Evolutionary conservation across 2,329 filamentous ascomycete species (phyloP).

Genomic region (Cercospora zeae-maydis): DNA sequence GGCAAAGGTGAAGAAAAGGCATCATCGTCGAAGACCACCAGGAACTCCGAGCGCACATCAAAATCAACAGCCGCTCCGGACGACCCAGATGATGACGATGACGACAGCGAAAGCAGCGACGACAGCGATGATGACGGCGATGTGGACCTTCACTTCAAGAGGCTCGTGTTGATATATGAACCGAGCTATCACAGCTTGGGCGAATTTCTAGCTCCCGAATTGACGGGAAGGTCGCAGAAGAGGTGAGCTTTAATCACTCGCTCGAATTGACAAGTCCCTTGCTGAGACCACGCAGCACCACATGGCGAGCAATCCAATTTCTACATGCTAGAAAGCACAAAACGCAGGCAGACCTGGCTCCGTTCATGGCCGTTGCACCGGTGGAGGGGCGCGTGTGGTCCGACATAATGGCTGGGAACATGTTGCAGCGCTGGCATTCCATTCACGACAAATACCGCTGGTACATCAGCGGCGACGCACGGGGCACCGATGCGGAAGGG

Average conservation of each 20-base stretch:
- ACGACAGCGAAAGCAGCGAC: slow-evolving; percentile 8
- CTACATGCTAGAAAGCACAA: not conserved
- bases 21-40: not conserved
- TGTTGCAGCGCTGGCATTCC: slow-evolving; percentile 7
- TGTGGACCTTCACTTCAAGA: slow-evolving; percentile 3
- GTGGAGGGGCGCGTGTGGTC: slow-evolving; percentile 12
- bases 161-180: slow-evolving; percentile 7
- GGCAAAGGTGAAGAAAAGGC: slow-evolving; percentile 3
- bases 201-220: not conserved
- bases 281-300: slow-evolving; percentile 10
- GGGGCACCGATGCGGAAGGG: slow-evolving; percentile 12
- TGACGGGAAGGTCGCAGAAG: slow-evolving; percentile 2
- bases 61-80: not conserved
- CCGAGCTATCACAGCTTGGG: slow-evolving; percentile 4
- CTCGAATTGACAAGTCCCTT: not conserved
- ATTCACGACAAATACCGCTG: not conserved
- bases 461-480: not conserved
- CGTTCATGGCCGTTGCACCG: slow-evolving; percentile 2
- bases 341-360: not conserved
- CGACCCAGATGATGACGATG: slow-evolving; percentile 9
- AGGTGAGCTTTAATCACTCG: not conserved
- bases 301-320: not conserved
- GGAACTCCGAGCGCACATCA: slow-evolving; percentile 4
- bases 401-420: not conserved
- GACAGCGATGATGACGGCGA: slow-evolving; percentile 12